Percentiles rank a stretch among this genome's conserved stretches.
Evolutionary conservation across 2,329 filamentous ascomycete genomes (phyloP).

Genomic region (Penicillium sp.): DNA sequence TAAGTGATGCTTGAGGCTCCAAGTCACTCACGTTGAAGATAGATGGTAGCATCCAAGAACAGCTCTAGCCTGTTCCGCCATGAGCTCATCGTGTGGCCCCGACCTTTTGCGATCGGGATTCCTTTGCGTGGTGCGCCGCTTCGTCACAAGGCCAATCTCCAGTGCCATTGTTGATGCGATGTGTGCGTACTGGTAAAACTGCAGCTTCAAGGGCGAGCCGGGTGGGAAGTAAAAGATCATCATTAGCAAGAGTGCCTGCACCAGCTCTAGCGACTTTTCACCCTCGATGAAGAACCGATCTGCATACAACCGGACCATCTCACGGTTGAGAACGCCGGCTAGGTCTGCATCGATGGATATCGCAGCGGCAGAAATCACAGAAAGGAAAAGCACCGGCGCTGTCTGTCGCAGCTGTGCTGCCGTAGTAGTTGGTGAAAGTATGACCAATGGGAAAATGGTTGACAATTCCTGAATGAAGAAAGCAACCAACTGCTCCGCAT

Average conservation of each 20-base stretch:
- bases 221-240: conserved; percentile 54
- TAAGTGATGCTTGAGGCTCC: neutral
- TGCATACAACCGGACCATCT: conserved; percentile 52
- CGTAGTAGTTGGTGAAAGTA: conserved; percentile 30
- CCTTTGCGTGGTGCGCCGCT: conserved; percentile 26
- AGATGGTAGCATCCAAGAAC: conserved; percentile 37
- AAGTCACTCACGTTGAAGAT: conserved; percentile 28
- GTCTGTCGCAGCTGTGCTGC: conserved; percentile 31
- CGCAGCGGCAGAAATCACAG: conserved; percentile 67
- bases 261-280: conserved; percentile 54
- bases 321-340: conserved; percentile 48
- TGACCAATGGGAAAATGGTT: conserved; percentile 31
- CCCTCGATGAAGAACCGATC: conserved; percentile 51
- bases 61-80: conserved; percentile 37
- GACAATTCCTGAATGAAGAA: conserved; percentile 34
- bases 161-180: conserved; percentile 54
- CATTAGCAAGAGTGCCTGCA: conserved; percentile 53
- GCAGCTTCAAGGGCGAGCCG: conserved; percentile 48
- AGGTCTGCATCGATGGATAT: conserved; percentile 53
- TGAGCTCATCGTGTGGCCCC: conserved; percentile 26
- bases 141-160: conserved; percentile 43
- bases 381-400: conserved; percentile 69
- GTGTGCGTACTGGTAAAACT: conserved; percentile 55
- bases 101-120: conserved; percentile 17
- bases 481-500: conserved; percentile 32